phyloP scores from a whole-genome alignment of 257 asterid species.

The Agastache rugosa region DNA sequence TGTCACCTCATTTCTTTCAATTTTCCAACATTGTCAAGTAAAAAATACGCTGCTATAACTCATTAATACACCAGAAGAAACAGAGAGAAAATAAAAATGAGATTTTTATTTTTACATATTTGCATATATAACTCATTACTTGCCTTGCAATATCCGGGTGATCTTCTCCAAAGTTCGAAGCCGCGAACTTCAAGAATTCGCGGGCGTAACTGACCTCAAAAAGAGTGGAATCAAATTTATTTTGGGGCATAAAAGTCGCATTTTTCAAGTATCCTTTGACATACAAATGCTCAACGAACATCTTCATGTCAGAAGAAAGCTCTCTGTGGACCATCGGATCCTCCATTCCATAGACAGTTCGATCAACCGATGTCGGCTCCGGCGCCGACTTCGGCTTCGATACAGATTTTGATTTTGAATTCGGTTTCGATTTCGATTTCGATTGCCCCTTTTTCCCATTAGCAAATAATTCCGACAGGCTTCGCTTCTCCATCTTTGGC shows the following conservation, averaged over 20 bases:
- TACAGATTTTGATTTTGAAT: not conserved
- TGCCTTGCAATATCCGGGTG: slow-evolving; percentile 76
- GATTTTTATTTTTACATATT: not conserved
- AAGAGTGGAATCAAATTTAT: slow-evolving; percentile 50
- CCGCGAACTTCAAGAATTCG: slow-evolving; percentile 61
- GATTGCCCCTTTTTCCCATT: slow-evolving; percentile 10
- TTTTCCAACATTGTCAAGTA: not conserved
- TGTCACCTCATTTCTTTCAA: not conserved
- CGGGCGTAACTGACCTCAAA: slow-evolving; percentile 65
- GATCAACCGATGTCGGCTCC: slow-evolving; percentile 19
- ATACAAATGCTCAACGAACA: slow-evolving; percentile 55
- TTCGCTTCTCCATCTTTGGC: slow-evolving; percentile 24
- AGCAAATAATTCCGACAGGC: slow-evolving; percentile 49
- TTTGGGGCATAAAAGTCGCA: slow-evolving; percentile 51
- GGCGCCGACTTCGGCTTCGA: not conserved
- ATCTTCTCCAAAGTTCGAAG: slow-evolving; percentile 67
- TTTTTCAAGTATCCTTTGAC: slow-evolving; percentile 58
- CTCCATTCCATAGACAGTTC: slow-evolving; percentile 45
- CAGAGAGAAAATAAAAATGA: not conserved
- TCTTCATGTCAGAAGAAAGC: slow-evolving; percentile 73
- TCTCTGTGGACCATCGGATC: slow-evolving; percentile 50
- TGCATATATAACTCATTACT: slow-evolving; percentile 26
- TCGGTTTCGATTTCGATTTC: not conserved
- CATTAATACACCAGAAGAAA: not conserved
- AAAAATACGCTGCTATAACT: no score